phyloP scores from a whole-genome alignment of 108 stramenopile genomes.

The Cyclotella sp. region DNA sequence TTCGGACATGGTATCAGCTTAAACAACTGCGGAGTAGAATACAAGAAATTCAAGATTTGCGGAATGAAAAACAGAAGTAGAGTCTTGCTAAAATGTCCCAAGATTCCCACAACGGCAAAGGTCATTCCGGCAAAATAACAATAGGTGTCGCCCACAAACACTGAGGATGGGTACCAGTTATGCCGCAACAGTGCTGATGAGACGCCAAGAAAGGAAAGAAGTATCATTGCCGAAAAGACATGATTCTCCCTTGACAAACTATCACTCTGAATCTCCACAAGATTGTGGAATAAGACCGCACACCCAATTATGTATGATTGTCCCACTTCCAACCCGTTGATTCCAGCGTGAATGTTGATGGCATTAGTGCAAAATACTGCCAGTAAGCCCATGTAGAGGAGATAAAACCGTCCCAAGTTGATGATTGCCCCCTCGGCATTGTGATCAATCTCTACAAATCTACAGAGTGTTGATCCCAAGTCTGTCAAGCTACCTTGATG shows the following conservation, averaged over 20 bases:
- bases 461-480: constrained; percentile 57
- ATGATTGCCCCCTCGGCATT: constrained; percentile 78
- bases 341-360: constrained; percentile 99
- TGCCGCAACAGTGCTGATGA: constrained; percentile 85
- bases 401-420: constrained; percentile 87
- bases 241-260: constrained; percentile 71
- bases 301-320: constrained; percentile 93
- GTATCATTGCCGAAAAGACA: constrained; percentile 86
- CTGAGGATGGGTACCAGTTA: constrained; percentile 96
- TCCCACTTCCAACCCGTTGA: constrained; percentile 98
- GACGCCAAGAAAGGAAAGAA: constrained; percentile 85
- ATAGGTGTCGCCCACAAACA: constrained; percentile 99
- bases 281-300: constrained; percentile 83
- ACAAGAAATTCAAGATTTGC: constrained; percentile 95
- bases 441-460: constrained; percentile 71
- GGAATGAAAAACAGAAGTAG: constrained; percentile 96
- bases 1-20: constrained; percentile 95
- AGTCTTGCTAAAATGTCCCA: constrained; percentile 98
- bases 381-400: constrained; percentile 96
- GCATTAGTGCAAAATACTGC: constrained; percentile 99
- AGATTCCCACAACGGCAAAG: constrained; percentile 94
- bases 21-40: constrained; percentile 96
- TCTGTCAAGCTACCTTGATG: constrained; percentile 61
- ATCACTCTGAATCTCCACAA: constrained; percentile 66
- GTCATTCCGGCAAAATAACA: constrained; percentile 99